Conservation (phyloP, 371 early-diverging fungal genomes). For the Cokeromyces recurvatus region DNA sequence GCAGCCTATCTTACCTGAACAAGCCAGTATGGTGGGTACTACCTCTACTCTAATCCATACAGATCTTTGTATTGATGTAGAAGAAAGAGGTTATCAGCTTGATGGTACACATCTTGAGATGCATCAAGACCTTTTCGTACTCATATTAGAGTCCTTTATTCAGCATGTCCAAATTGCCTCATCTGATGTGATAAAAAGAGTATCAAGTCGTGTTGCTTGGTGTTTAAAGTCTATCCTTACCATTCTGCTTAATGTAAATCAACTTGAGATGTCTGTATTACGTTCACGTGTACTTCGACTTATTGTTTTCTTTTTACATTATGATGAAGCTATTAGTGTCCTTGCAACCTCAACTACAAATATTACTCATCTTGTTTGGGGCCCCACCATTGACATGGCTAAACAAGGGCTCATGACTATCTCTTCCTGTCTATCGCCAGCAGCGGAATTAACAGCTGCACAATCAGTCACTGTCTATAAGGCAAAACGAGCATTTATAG, state of each 20-base stretch:
- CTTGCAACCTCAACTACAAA: constrained; percentile 17
- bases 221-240: constrained; percentile 16
- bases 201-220: constrained; percentile 14
- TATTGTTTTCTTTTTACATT: constrained; percentile 20
- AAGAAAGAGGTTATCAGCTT: constrained; percentile 8
- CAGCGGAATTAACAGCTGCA: not conserved
- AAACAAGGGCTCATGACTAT: constrained; percentile 12
- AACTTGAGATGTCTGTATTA: constrained; percentile 1
- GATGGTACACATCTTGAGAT: not conserved
- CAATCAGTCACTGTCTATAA: constrained; percentile 7
- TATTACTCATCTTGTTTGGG: constrained; percentile 18
- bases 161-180: constrained; percentile 19
- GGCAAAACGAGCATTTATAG: constrained; percentile 23
- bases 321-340: constrained; percentile 20
- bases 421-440: not conserved
- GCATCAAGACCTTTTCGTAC: constrained; percentile 14
- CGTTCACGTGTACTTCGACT: constrained; percentile 15
- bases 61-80: constrained; percentile 20
- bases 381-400: constrained; percentile 23
- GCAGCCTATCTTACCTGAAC: constrained; percentile 18
- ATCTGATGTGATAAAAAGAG: not conserved
- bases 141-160: constrained; percentile 22
- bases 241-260: constrained; percentile 1
- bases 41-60: not conserved
- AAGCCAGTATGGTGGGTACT: constrained; percentile 8